These are phyloP conservation scores for Spizellomyces sp. DNA, from an alignment of 192 early-diverging fungal species.

Conservation along the genomic window DNA sequence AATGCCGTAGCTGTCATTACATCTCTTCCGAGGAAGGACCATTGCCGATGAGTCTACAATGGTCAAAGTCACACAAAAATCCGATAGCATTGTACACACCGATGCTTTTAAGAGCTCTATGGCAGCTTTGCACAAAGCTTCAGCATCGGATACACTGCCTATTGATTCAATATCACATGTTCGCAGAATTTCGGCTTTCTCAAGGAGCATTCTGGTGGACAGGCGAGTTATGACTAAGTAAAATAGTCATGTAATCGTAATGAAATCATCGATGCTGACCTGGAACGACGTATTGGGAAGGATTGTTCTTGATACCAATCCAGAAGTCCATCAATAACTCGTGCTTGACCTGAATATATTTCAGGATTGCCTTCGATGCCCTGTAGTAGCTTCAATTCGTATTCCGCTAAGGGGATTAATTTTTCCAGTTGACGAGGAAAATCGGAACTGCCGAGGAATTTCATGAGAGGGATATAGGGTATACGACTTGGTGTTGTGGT, in stretches of 20 bases:
- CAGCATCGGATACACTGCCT: not conserved
- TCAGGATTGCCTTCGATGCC: not conserved
- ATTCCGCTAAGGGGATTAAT: not conserved
- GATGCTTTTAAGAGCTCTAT: constrained; percentile 28
- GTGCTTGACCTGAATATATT: not conserved
- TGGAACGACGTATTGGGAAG: constrained; percentile 34
- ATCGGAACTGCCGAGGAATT: not conserved
- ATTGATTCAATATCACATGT: too few species aligned
- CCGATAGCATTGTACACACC: not conserved
- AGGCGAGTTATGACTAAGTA: too few species aligned
- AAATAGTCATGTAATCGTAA: too few species aligned
- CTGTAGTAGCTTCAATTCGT: constrained; percentile 11
- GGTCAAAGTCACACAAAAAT: too few species aligned
- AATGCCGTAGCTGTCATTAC: too few species aligned
- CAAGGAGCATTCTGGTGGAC: constrained; percentile 32
- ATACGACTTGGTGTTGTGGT: not conserved
- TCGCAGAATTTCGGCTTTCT: not conserved
- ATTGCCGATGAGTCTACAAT: too few species aligned
- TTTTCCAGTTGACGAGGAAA: too few species aligned
- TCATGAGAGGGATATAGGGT: not conserved
- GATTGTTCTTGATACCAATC: constrained; percentile 16
- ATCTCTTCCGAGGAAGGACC: too few species aligned
- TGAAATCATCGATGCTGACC: too few species aligned
- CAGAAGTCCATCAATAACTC: constrained; percentile 38
- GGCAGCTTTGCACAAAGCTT: constrained; percentile 16